A percentile compares a stretch with the other conserved stretches of the same genome.
Conservation (phyloP, 192 early-diverging fungal genomes). For the Irineochytrium annulatum region DNA sequence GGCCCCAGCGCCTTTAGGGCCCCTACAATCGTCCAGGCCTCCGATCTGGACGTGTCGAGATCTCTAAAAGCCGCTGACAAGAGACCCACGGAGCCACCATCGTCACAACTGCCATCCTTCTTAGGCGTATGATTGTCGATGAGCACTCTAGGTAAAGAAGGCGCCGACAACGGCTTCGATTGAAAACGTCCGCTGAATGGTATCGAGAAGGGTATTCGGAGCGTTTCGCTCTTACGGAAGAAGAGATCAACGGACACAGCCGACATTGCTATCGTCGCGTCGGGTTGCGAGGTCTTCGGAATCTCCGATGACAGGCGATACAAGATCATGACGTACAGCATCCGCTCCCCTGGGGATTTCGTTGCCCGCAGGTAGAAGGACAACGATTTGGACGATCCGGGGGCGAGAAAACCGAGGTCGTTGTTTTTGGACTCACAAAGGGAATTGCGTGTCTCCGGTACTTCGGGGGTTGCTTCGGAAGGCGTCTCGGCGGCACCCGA, state of each 20-base stretch:
- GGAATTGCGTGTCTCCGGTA: background rate
- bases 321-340: conserved; percentile 26
- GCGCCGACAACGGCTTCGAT: conserved; percentile 25
- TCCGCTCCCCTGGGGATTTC: conserved; percentile 23
- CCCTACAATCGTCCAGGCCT: conserved; percentile 32
- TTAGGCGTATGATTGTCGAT: too few relatives aligned
- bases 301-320: conserved; percentile 15
- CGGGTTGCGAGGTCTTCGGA: conserved; percentile 22
- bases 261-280: conserved; percentile 38
- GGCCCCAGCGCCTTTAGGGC: conserved; percentile 32
- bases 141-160: conserved; percentile 21
- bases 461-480: background rate
- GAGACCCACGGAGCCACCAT: too few relatives aligned
- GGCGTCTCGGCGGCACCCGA: background rate
- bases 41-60: conserved; percentile 21
- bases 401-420: conserved; percentile 43
- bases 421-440: conserved; percentile 27
- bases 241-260: conserved; percentile 28
- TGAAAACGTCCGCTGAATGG: conserved; percentile 53
- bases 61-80: conserved; percentile 4
- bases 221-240: conserved; percentile 54
- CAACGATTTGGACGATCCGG: conserved; percentile 14
- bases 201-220: conserved; percentile 49
- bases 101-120: too few relatives aligned
- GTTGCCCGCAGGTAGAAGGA: conserved; percentile 23